Evolutionary conservation across 441 rosid species (phyloP).

Genomic region (Manihot esculenta): DNA sequence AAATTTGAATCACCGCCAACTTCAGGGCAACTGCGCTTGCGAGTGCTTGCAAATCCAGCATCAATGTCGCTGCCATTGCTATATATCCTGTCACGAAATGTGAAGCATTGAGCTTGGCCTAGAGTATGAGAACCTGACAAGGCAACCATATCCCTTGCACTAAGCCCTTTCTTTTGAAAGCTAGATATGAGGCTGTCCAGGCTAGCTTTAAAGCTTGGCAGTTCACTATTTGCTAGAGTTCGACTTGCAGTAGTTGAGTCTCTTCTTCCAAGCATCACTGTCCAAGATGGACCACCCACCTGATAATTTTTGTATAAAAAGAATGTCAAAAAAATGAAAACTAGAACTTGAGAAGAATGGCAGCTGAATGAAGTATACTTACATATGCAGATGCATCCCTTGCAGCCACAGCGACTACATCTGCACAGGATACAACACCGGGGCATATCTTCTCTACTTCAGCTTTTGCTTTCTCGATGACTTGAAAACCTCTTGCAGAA

Average conservation of each 20-base stretch:
- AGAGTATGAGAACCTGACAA: slow-evolving; percentile 54
- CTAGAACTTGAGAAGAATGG: too few relatives aligned
- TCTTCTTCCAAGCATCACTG: slow-evolving; percentile 49
- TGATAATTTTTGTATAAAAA: neutral
- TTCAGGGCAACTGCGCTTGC: slow-evolving; percentile 36
- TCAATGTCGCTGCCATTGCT: slow-evolving; percentile 44
- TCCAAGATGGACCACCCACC: slow-evolving; percentile 55
- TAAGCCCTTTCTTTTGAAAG: slow-evolving; percentile 46
- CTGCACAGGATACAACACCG: slow-evolving; percentile 61
- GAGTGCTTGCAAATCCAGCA: slow-evolving; percentile 46
- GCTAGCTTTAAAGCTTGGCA: slow-evolving; percentile 36
- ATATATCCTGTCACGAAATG: slow-evolving; percentile 48
- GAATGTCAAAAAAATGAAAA: too few relatives aligned
- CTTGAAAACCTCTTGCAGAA: slow-evolving; percentile 50
- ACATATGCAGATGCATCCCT: slow-evolving; percentile 60
- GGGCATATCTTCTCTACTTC: slow-evolving; percentile 50
- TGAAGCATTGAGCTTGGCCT: slow-evolving; percentile 53
- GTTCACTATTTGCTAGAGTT: slow-evolving; percentile 33
- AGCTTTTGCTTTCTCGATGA: slow-evolving; percentile 48
- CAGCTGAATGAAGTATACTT: slow-evolving; percentile 6
- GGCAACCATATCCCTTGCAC: slow-evolving; percentile 56
- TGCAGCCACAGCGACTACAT: slow-evolving; percentile 55
- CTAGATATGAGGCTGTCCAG: slow-evolving; percentile 32
- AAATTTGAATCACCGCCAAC: slow-evolving; percentile 30
- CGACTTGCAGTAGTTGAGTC: slow-evolving; percentile 46